These are phyloP conservation scores for Viola pubescens DNA, from an alignment of 441 rosid genomes.

Conservation along the genomic window DNA sequence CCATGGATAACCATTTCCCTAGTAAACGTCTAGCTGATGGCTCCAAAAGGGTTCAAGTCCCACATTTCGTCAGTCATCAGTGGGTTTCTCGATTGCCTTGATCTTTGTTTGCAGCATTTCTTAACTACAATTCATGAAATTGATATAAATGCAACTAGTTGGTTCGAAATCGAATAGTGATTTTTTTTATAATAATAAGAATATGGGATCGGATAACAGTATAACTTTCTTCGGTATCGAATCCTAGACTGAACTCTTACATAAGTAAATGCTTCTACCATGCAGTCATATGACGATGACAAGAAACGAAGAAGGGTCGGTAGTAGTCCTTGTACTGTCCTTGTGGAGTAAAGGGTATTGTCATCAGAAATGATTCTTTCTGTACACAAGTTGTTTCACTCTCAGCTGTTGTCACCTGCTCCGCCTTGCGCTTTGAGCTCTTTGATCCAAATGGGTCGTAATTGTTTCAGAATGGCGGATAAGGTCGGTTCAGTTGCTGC, in stretches of 20 bases:
- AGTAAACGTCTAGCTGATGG: constrained; percentile 74
- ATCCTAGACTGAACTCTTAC: not conserved
- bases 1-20: constrained; percentile 45
- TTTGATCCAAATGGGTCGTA: not conserved
- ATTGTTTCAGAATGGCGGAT: constrained; percentile 5
- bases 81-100: constrained; percentile 4
- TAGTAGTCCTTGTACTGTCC: constrained; percentile 35
- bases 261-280: not conserved
- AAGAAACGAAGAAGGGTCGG: constrained; percentile 29
- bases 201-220: no score
- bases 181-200: no score
- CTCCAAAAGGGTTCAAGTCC: constrained; percentile 72
- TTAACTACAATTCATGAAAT: no score
- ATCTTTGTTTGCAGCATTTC: not conserved
- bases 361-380: constrained; percentile 1
- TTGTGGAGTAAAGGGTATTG: constrained; percentile 22
- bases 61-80: constrained; percentile 51
- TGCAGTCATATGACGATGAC: constrained; percentile 36
- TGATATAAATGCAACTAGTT: no score
- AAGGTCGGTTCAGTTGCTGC: constrained; percentile 11
- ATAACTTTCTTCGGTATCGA: no score
- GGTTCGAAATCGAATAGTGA: no score
- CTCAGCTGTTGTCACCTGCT: not conserved
- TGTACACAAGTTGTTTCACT: constrained; percentile 14
- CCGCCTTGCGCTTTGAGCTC: not conserved